Evolutionary conservation across 257 asterid species (phyloP).

Genomic region (Solanum sejunctum): DNA sequence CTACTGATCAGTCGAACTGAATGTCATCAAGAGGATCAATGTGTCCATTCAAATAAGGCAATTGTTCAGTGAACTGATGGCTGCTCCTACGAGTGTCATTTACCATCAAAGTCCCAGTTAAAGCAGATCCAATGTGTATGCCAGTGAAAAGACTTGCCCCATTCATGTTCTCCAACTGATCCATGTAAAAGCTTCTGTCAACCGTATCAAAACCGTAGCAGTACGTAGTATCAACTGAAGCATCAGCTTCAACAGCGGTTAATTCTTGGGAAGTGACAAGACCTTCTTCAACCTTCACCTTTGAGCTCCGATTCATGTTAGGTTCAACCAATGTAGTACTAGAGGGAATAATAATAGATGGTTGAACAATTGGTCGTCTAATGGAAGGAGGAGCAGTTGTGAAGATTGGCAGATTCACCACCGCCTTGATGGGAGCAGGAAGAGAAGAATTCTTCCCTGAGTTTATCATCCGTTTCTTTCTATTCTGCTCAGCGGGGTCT

Average conservation of each 20-base stretch:
- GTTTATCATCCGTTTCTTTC: background rate
- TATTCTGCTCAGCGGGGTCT: background rate
- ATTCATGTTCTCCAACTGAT: background rate
- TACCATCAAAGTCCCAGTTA: background rate
- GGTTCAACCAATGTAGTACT: background rate
- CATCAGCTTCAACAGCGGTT: background rate
- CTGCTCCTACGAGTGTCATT: background rate
- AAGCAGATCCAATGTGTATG: background rate
- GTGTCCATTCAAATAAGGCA: background rate
- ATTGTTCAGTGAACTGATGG: background rate
- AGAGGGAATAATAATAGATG: background rate
- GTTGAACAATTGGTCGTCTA: background rate
- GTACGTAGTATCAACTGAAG: background rate
- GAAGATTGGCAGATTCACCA: background rate
- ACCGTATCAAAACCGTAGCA: background rate
- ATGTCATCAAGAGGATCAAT: background rate
- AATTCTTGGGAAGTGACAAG: background rate
- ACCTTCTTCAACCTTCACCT: background rate
- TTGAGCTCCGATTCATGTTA: background rate
- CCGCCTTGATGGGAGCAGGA: background rate
- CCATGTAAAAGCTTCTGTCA: background rate
- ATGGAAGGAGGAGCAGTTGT: background rate
- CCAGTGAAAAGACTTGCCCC: background rate
- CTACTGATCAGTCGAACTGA: background rate
- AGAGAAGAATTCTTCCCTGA: background rate